phyloP scores from a whole-genome alignment of 148 eudicot genomes.

The Chenopodium quinoa region DNA sequence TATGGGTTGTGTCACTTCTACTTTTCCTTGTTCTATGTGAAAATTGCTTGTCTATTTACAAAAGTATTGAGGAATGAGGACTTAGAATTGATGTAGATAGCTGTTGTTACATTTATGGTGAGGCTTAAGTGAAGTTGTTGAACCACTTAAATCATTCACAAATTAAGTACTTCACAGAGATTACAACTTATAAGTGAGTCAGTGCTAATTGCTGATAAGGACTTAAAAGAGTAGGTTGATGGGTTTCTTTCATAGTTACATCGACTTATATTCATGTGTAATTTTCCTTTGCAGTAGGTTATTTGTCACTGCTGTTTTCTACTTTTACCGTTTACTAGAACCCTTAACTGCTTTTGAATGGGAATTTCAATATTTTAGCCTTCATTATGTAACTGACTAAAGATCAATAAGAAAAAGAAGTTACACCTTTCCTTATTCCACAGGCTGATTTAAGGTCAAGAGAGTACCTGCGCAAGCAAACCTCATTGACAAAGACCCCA shows the following conservation, averaged over 20 bases:
- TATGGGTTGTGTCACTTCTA: not conserved
- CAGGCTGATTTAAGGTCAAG: slow-evolving; percentile 80
- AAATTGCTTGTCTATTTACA: not conserved
- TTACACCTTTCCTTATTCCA: slow-evolving; percentile 12
- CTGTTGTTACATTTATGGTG: not conserved
- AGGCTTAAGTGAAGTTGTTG: not conserved
- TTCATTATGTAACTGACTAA: not conserved
- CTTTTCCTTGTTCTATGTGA: not conserved
- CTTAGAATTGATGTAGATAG: not conserved
- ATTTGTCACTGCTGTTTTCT: not conserved
- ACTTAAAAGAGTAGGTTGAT: not conserved
- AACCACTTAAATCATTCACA: not conserved
- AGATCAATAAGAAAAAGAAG: not conserved
- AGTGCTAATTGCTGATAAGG: not conserved
- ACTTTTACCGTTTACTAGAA: not conserved
- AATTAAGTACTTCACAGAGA: not conserved
- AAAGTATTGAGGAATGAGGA: not conserved
- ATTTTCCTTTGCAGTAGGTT: not conserved
- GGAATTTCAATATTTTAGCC: not conserved
- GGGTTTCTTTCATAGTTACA: not conserved
- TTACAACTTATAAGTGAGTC: not conserved
- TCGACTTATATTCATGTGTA: not conserved
- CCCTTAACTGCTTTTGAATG: not conserved
- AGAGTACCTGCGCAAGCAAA: slow-evolving; percentile 56
- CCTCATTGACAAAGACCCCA: not conserved